A percentile compares a stretch with the other conserved stretches of the same genome.
phyloP scores from a whole-genome alignment of 352 stramenopile genomes.

The Phytophthora litchii region DNA sequence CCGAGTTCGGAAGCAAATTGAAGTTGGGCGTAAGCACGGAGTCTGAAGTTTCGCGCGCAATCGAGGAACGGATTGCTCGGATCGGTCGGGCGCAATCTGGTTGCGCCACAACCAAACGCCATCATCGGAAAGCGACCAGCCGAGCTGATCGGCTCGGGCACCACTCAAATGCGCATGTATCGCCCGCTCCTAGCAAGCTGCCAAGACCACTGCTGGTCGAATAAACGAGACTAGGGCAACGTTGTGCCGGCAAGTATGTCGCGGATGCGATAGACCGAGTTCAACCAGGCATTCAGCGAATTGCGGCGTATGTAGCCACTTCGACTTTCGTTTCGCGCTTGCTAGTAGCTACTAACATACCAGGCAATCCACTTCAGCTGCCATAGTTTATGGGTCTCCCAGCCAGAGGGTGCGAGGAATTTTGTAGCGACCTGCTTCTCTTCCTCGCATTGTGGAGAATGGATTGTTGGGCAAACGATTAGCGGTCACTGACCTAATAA shows the following conservation, averaged over 20 bases:
- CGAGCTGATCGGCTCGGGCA: not conserved
- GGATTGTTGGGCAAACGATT: not conserved
- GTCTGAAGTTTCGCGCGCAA: conserved; percentile 15
- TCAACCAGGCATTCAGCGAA: not conserved
- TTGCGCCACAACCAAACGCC: not conserved
- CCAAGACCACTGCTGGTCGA: too few relatives aligned
- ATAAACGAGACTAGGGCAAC: too few relatives aligned
- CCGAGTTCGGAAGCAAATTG: too few relatives aligned
- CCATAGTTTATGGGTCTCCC: not conserved
- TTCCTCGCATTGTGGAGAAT: not conserved
- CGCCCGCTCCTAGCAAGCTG: not conserved
- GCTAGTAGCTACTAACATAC: not conserved
- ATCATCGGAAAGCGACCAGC: not conserved
- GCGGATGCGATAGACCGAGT: not conserved
- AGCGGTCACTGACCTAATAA: not conserved
- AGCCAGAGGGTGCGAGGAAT: not conserved
- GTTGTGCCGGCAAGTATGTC: too few relatives aligned
- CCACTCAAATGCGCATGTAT: not conserved
- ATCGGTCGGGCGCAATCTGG: conserved; percentile 14
- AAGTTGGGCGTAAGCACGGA: conserved; percentile 16
- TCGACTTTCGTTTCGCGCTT: not conserved
- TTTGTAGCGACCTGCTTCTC: not conserved
- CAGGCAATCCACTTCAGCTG: not conserved
- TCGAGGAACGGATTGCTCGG: conserved; percentile 15
- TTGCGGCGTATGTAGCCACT: not conserved